Evolutionary conservation across 164 flowering plant species (phyloP), one percentile per base, ranked within the genome.

Genomic region (Paratinospora sagittata): DNA sequence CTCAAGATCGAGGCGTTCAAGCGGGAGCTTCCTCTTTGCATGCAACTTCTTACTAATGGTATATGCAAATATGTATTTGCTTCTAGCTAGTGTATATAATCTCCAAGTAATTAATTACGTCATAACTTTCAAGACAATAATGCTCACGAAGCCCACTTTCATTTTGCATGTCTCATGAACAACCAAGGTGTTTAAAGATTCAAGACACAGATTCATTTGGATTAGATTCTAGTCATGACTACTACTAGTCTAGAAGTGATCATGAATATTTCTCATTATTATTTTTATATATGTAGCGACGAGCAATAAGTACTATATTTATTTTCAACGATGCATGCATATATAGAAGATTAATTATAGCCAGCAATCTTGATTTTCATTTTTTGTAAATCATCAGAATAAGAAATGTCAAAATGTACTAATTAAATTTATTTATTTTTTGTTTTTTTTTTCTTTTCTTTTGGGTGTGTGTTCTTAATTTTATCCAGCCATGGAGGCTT

Each of bases 11-110:
- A 89, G 52, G 97, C 87, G 13, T 87, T 91, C 80, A 91, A 89
- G 78, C 90, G 97, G 24, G 97, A 91, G 78, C 90, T 91, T 12
- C 97, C 97, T 9, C 97, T 91, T 63, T 89, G 94, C 89, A 89
- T 89, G 91, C 92, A 91, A 75, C 92, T 91, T 64, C 94, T 91
- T 68, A 79, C 84, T 34, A 87, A 84, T 74, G 97, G 97, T 91
- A 73, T 21, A 85, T 49, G 19, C 19, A 17, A 16, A 49, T 49
- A 6, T 49, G 19, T 14, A 52, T 16, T 27, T 63, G 30, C 10
- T 26, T 69, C 17, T n/a, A 23, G 55, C 6, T 47, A 23, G 63
- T 6, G 0, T 16, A 52, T 52, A 52, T 52, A 52, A 10, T 16
- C 4, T 5, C 27, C 4, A 21, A 21, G 58, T 21, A 52, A 6